Conservation (phyloP, 192 early-diverging fungal genomes). For the Podila minutissima region DNA sequence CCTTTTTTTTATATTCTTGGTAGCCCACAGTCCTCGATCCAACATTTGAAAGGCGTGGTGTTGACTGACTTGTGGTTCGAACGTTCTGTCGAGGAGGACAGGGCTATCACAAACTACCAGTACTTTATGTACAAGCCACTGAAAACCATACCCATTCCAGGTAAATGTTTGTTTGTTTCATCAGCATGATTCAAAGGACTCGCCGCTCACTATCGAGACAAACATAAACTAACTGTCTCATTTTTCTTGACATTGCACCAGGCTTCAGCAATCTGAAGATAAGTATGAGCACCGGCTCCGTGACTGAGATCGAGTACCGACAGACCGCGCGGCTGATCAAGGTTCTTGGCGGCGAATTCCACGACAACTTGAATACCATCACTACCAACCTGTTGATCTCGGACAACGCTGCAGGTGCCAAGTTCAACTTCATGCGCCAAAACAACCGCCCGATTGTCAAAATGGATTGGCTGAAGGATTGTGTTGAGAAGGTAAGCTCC, state of each 20-base stretch:
- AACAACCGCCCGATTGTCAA: conserved; percentile 12
- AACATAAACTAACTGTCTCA: neutral
- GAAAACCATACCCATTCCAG: conserved; percentile 16
- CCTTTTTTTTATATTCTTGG: neutral
- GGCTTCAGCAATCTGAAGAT: conserved; percentile 21
- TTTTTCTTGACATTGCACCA: conserved; percentile 4
- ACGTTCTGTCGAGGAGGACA: conserved; percentile 17
- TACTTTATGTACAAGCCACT: conserved; percentile 33
- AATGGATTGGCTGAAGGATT: conserved; percentile 20
- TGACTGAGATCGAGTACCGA: conserved; percentile 19
- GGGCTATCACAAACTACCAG: conserved; percentile 13
- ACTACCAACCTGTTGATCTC: conserved; percentile 24
- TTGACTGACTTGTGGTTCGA: conserved; percentile 42
- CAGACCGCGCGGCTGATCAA: conserved; percentile 22
- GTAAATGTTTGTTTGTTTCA: neutral
- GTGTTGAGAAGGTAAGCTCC: conserved; percentile 22
- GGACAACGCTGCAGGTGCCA: conserved; percentile 17
- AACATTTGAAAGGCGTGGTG: conserved; percentile 9
- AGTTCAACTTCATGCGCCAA: conserved; percentile 28
- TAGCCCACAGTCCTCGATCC: neutral
- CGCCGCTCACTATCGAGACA: neutral
- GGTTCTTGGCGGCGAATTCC: conserved; percentile 16
- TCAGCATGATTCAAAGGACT: neutral
- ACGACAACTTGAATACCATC: conserved; percentile 12
- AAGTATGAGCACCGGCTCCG: neutral